Evolutionary conservation across 2,329 filamentous ascomycete genomes (phyloP).

Genomic region (Chalaropsis thielavioides): DNA sequence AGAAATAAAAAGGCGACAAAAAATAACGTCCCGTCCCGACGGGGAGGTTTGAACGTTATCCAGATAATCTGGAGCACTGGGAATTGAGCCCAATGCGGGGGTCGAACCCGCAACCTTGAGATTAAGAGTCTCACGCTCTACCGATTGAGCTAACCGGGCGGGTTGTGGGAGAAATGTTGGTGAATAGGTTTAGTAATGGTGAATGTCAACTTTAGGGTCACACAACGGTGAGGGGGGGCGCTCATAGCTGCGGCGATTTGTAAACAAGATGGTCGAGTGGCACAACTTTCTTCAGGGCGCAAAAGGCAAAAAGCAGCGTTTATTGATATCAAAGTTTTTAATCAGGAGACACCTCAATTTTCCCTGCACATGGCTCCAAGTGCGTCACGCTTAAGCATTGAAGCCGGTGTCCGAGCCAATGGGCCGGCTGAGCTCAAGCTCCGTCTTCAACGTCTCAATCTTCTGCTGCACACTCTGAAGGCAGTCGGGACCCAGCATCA

Average conservation of each 20-base stretch:
- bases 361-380: not conserved
- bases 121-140: conserved; percentile 60
- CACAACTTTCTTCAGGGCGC: too few species aligned
- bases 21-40: not conserved
- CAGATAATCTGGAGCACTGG: conserved; percentile 17
- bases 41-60: conserved; percentile 4
- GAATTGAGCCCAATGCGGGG: conserved; percentile 24
- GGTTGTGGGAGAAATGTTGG: too few species aligned
- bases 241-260: too few species aligned
- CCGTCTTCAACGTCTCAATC: conserved; percentile 18
- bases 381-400: not conserved
- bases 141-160: conserved; percentile 52
- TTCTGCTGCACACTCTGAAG: conserved; percentile 23
- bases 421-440: conserved; percentile 2
- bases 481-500: conserved; percentile 27
- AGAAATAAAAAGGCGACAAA: not conserved
- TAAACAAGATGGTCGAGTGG: too few species aligned
- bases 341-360: not conserved
- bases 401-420: not conserved
- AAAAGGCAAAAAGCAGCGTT: not conserved
- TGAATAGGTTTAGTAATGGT: too few species aligned
- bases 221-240: too few species aligned
- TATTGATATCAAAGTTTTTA: not conserved
- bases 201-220: too few species aligned
- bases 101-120: conserved; percentile 31